Base-by-base conservation (phyloP, 495 filamentous ascomycete species). In the Penicillium cataractarum region DNA sequence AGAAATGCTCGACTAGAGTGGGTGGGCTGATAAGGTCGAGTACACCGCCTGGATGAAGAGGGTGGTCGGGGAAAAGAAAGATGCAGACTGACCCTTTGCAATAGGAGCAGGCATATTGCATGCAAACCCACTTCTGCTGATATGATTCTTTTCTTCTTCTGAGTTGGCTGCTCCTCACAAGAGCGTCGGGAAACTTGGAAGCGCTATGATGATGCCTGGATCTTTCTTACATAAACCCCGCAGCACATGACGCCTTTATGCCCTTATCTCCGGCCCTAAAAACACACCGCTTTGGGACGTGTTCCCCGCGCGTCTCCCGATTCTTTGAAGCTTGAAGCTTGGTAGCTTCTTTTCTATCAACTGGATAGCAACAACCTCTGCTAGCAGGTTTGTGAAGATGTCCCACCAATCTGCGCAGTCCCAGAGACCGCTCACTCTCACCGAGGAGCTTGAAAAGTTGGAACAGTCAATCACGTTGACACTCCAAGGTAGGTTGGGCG, bases 381-480 rank as follows among this genome's bases (percentile, higher is more conserved):
- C n/a, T 3, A 46, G n/a, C 19, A 13, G 42, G 17, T n/a, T 32
- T 19, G 49, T 52, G 26, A 68, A 33, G 6, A 86, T 86, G 84
- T 82, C 83, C 51, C 83, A 81, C 37, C 80, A 74, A 57, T 78
- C 79, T 17, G 73, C 80, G 5, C 80, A 85, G 1, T 74, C 85
- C 8, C 78, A 84, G 55, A 83, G 92, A 46, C 89, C 85, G 24
- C 80, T 97, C 56, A 89, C 90, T 6, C 82, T 97, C 60, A 95
- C 94, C 0, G 95, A 98, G 69, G 95, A 99, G 79, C 82, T 99
- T 22, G 95, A 99, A 80, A 97, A 91, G 72, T 78, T 99, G 15
- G 95, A 99, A 71, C 96, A 98, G 72, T 93, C 90, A 37, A 98
- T 99, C 70, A 99, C 95, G 15, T 83, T 98, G 40, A 97, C 95